phyloP scores from a whole-genome alignment of 176 grass and related monocot species.

The Bonia amplexicaulis region DNA sequence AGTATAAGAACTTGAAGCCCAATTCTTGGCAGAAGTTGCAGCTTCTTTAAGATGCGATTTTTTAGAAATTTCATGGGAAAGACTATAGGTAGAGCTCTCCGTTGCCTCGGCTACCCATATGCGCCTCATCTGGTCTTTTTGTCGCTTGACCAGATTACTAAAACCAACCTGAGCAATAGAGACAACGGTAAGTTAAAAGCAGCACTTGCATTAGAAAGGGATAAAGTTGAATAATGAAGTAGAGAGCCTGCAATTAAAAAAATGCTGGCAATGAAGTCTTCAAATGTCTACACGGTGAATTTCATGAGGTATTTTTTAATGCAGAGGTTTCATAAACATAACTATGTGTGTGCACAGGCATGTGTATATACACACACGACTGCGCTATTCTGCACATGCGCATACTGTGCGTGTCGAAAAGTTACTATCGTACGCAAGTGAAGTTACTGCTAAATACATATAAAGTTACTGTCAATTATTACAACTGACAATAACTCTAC shows the following conservation, averaged over 20 bases:
- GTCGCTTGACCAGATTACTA: conserved; percentile 71
- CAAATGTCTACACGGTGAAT: background rate
- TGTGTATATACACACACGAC: no score
- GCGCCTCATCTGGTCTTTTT: conserved; percentile 70
- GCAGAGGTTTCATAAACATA: conserved; percentile 5
- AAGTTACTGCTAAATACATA: no score
- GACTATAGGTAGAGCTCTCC: conserved; percentile 52
- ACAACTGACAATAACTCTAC: no score
- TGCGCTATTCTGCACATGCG: no score
- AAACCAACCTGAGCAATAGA: conserved; percentile 74
- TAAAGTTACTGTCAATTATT: no score
- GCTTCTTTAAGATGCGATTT: conserved; percentile 70
- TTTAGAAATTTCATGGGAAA: conserved; percentile 57
- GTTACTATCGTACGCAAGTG: no score
- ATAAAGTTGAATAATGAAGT: conserved; percentile 22
- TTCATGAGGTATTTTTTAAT: background rate
- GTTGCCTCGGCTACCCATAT: conserved; percentile 88
- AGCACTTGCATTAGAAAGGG: conserved; percentile 14
- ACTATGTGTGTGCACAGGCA: background rate
- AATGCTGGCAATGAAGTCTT: background rate
- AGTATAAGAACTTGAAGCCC: conserved; percentile 59
- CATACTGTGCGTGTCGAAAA: no score
- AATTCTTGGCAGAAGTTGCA: conserved; percentile 50
- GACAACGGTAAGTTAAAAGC: conserved; percentile 24
- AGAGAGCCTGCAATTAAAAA: background rate